These are phyloP conservation scores for Hyaloscypha bicolor DNA, from an alignment of 495 filamentous ascomycete species.

Conservation along the genomic window DNA sequence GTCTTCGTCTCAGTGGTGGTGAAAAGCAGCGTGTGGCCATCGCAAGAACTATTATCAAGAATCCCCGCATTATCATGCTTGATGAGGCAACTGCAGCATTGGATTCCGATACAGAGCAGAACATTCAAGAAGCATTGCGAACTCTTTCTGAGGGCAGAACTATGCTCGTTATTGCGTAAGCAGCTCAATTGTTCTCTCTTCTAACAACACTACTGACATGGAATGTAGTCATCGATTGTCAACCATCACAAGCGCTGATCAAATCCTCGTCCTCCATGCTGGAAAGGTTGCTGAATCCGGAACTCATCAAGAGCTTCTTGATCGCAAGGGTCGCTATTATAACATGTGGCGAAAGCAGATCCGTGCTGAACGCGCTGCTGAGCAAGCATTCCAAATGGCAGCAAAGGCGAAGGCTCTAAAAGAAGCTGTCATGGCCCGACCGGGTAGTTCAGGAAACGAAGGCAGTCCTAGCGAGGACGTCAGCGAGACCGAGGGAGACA, in stretches of 20 bases:
- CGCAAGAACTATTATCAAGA: slow-evolving; percentile 93
- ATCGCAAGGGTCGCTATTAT: slow-evolving; percentile 75
- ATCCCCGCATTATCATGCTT: slow-evolving; percentile 92
- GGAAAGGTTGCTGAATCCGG: slow-evolving; percentile 84
- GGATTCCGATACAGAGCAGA: slow-evolving; percentile 93
- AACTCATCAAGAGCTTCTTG: slow-evolving; percentile 83
- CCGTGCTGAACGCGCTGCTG: slow-evolving; percentile 79
- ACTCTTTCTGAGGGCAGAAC: slow-evolving; percentile 83
- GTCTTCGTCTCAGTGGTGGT: slow-evolving; percentile 87
- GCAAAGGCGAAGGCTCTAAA: slow-evolving; percentile 28
- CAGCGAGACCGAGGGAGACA: slow-evolving; percentile 30
- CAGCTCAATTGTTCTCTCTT: slow-evolving; percentile 17
- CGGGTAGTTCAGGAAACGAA: slow-evolving; percentile 20
- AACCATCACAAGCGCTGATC: slow-evolving; percentile 92
- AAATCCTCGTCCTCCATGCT: slow-evolving; percentile 88
- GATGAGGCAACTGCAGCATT: slow-evolving; percentile 96
- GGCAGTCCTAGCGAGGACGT: slow-evolving; percentile 21
- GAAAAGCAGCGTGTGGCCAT: slow-evolving; percentile 98
- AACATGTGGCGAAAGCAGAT: slow-evolving; percentile 98
- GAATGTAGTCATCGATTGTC: slow-evolving; percentile 74
- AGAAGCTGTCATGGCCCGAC: slow-evolving; percentile 27
- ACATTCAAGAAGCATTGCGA: slow-evolving; percentile 85
- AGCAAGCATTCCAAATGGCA: slow-evolving; percentile 49
- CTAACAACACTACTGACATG: background rate
- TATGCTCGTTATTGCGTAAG: slow-evolving; percentile 65